A percentile compares a stretch with the other conserved stretches of the same genome.
phyloP scores from a whole-genome alignment of 805 yeast genomes.

The Metschnikowia gruessii region DNA sequence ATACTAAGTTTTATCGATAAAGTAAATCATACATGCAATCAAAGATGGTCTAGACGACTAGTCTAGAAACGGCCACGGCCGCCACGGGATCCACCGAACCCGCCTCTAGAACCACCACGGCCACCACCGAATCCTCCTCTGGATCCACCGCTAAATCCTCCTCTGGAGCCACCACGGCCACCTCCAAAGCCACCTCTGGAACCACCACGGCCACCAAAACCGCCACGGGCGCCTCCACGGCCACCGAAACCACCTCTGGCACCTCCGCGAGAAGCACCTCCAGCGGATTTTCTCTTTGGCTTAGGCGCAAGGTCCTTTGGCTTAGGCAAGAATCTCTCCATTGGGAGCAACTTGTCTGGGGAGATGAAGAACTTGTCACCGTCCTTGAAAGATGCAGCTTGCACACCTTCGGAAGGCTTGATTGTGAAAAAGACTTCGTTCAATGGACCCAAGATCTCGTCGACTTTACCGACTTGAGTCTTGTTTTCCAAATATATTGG shows the following conservation, averaged over 20 bases:
- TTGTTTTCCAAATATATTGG: constrained; percentile 96
- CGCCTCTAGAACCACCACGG: constrained; percentile 35
- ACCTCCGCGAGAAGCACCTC: constrained; percentile 45
- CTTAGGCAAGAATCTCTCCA: constrained; percentile 96
- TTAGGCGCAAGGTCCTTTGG: constrained; percentile 86
- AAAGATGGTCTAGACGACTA: constrained; percentile 19
- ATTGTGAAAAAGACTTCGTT: constrained; percentile 98
- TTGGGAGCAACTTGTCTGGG: constrained; percentile 90
- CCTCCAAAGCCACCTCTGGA: constrained; percentile 36
- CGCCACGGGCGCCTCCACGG: constrained; percentile 42
- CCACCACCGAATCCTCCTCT: constrained; percentile 38
- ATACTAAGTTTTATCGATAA: constrained; percentile 7
- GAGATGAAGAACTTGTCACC: constrained; percentile 97
- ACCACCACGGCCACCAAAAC: constrained; percentile 29
- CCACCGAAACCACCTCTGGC: constrained; percentile 35
- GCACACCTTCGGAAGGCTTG: constrained; percentile 95
- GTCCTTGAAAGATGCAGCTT: constrained; percentile 85
- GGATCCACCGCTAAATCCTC: constrained; percentile 24
- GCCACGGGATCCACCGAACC: constrained; percentile 26
- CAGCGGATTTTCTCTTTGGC: constrained; percentile 66
- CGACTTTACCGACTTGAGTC: constrained; percentile 94
- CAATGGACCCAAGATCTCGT: constrained; percentile 95
- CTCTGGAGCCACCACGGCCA: constrained; percentile 21
- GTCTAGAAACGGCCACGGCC: constrained; percentile 11
- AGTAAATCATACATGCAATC: constrained; percentile 17